Evolutionary conservation across 345 rosid genomes (phyloP), one percentile per base, ranked within the genome.

Genomic region (Hibiscus mutabilis): DNA sequence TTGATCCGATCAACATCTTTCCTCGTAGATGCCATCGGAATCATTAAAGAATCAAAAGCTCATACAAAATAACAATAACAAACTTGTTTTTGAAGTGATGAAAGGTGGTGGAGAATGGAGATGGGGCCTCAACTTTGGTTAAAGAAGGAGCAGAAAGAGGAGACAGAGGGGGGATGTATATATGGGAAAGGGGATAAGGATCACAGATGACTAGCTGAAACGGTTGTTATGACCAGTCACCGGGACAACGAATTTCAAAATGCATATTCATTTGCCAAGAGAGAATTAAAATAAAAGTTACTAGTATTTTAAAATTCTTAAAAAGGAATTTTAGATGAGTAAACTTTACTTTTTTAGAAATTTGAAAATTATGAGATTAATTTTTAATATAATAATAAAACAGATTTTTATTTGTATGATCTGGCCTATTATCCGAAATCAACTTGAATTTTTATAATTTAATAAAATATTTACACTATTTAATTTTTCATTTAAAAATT

Each of bases 1-100:
- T 87, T 90, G 86, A 90, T 88, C 80, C 91, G 87, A 79, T 90
- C 93, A 58, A 75, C 73, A 22, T 86, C 88, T 57, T 76, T 88
- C 57, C 78, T 83, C 1, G 79, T 13, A 9, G 87, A 78, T 63
- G 87, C 77, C 85, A 83, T 83, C 21, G 64, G 14, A 59, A 61
- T 31, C 7, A 8, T 12, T 2, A 31, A 19, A 58, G 29, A 22
- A 4, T 13, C 31, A 12, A 58, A 58, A 58, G 6, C 61, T 58
- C 12, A 58, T 24, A 25, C 3, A 3, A 31, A 44, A 15, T 8
- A 22, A 5, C 53, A 53, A 42, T 10, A 18, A 9, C 5, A 46
- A 21, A 21, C 10, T n/a, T 11, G 15, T 11, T 46, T 51, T 55
- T 21, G 40, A 63, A 73, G 66, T 66, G 64, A 27, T 10, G 49